Base-by-base conservation (phyloP, 2,329 filamentous ascomycete genomes). In the Dactylellina cionopaga region DNA sequence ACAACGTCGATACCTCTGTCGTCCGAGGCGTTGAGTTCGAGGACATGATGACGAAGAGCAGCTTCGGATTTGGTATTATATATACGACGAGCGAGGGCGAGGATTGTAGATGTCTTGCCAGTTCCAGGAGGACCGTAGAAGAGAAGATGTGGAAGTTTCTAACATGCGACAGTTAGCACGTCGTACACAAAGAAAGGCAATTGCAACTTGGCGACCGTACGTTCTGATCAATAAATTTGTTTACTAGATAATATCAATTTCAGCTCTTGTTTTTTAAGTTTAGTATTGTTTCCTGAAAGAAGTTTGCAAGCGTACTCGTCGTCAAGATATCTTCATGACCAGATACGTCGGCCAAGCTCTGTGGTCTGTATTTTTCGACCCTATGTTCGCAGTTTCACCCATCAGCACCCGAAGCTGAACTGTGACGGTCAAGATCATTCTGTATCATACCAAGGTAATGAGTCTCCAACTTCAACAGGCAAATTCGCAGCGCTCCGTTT, bases 1-100 rank as follows among this genome's bases (percentile, higher is more conserved):
- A 99, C 95, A 1, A 99, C 95, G 76, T 99, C 95, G 80, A 99
- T 99, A 78, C 95, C 95, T 81, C 95, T 87, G 80, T 99, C 95
- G 79, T 99, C 95, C 51, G 92, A 96, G 39, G 95, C 95, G 80
- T 99, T 99, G 75, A 99, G 87, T 82, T 99, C 95, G 31, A 99
- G 87, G 15, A 99, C 95, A 92, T 99, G 98, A 81, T 99, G 95
- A 15, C 94, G 89, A 89, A 97, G 90, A 81, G 98, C 97, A 75
- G 91, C 90, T 55, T 73, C 69, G 35, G 69, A 66, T 47, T 75
- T 75, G 68, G 84, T 82, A 58, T 95, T 95, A 79, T 99, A 99
- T 81, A 99, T 98, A 71, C 91, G 88, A 58, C 95, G 88, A 31
- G 95, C 93, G 41, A 99, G 89, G 0, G 95, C 95, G 39, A 99